Base-by-base conservation (phyloP, 345 rosid species). In the Gossypium mustelinum region DNA sequence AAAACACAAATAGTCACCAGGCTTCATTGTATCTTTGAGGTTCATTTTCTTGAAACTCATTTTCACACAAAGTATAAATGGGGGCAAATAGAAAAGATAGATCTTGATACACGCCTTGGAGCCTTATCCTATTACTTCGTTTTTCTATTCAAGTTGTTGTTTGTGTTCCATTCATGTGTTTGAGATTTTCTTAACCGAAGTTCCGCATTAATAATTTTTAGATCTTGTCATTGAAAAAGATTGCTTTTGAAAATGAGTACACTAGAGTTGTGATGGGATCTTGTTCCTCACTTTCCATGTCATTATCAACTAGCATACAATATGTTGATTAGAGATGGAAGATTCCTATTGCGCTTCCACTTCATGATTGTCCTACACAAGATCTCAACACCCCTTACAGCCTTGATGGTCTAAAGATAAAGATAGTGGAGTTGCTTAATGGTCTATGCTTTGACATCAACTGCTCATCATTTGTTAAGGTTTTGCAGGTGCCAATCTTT, bases 211-310 rank as follows among this genome's bases (percentile, higher is more conserved):
- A 27, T 0, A 88, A 90, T 81, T 68, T 92, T 45, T 82, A 84
- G 43, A 89, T 88, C 91, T 63, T 86, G 83, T 48, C 84, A 66
- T 79, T 92, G 82, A 97, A 94, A 73, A 94, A 88, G 97, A 82
- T 85, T 80, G 97, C 97, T 18, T 79, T 84, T 65, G 89, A 87
- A 79, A 78, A 85, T 75, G 95, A 95, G 17, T 94, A 85, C 87
- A 90, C 79, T 75, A 90, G 91, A 81, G 74, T 94, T 67, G 72
- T 90, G 48, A 72, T 92, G 1, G 98, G 97, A 77, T 77, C 88
- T 1, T 92, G 92, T 84, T 88, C 89, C 25, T 92, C 98, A 97
- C 98, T 78, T 86, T 87, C 75, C 92, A 92, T 85, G 94, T 92
- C 60, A 82, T 94, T 94, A 70, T 82, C 98, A n/a, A 97, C 97